These are phyloP conservation scores for Mycena albidolilacea DNA, from an alignment of 768 basidiomycete species.

Conservation along the genomic window DNA sequence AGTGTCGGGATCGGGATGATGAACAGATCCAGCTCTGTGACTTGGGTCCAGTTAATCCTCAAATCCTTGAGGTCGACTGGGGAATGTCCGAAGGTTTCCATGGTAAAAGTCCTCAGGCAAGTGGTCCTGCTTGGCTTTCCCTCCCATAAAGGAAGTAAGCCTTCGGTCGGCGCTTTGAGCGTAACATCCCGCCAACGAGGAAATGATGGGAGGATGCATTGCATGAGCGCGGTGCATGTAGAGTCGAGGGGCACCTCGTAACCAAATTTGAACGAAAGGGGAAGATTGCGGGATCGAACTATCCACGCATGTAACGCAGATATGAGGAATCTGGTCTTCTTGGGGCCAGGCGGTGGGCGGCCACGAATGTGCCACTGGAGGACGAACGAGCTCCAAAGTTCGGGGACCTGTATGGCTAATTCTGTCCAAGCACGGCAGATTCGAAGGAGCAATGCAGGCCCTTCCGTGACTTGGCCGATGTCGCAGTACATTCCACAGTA, in stretches of 20 bases:
- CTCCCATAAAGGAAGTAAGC: constrained; percentile 44
- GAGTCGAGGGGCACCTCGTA: constrained; percentile 28
- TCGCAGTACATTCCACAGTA: constrained; percentile 52
- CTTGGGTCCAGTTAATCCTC: constrained; percentile 57
- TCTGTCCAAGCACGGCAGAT: constrained; percentile 62
- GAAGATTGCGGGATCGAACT: constrained; percentile 47
- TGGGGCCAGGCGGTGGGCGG: constrained; percentile 25
- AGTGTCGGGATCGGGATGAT: constrained; percentile 52
- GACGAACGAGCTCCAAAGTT: constrained; percentile 64
- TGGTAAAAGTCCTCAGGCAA: constrained; percentile 48
- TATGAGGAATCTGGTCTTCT: constrained; percentile 39
- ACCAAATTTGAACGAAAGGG: constrained; percentile 31
- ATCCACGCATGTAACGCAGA: constrained; percentile 53
- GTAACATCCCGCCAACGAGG: constrained; percentile 55
- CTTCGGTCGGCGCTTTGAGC: constrained; percentile 51
- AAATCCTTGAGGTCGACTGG: constrained; percentile 45
- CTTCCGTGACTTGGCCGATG: constrained; percentile 48
- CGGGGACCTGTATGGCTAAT: constrained; percentile 55
- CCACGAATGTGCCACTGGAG: constrained; percentile 41
- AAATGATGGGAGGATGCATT: constrained; percentile 22
- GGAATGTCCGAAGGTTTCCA: constrained; percentile 48
- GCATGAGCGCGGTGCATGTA: constrained; percentile 27
- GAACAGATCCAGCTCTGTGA: constrained; percentile 55
- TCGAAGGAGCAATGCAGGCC: constrained; percentile 55
- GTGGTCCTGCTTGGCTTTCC: constrained; percentile 45